phyloP scores from a whole-genome alignment of 2,329 filamentous ascomycete genomes.

The Fusarium sp. region DNA sequence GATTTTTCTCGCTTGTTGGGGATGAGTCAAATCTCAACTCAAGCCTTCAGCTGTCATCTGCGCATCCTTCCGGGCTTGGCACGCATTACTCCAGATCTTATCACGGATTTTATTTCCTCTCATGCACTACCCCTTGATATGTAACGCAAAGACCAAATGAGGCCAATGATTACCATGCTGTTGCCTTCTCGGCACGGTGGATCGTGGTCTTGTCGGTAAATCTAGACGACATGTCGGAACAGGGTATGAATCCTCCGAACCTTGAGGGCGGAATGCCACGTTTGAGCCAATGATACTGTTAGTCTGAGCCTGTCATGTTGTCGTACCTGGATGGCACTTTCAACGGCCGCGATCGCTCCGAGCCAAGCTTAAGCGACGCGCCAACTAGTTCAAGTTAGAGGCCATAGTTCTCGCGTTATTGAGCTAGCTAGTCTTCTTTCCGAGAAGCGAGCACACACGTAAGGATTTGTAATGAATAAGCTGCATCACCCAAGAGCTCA shows the following conservation, averaged over 20 bases:
- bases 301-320: slow-evolving; percentile 57
- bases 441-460: slow-evolving; percentile 35
- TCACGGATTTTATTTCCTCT: neutral
- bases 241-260: neutral
- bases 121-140: slow-evolving; percentile 62
- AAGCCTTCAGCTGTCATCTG: neutral
- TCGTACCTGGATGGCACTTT: slow-evolving; percentile 66
- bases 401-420: accelerated
- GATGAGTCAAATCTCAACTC: neutral
- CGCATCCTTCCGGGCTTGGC: neutral
- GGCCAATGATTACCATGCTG: slow-evolving; percentile 57
- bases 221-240: slow-evolving; percentile 11
- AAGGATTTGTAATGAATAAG: slow-evolving; percentile 50
- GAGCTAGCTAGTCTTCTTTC: neutral
- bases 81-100: neutral
- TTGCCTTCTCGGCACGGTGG: slow-evolving; percentile 57
- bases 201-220: slow-evolving; percentile 56
- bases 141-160: slow-evolving; percentile 48
- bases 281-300: slow-evolving; percentile 48
- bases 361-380: slow-evolving; percentile 67
- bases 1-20: neutral
- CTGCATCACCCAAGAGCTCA: slow-evolving; percentile 46
- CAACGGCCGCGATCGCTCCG: slow-evolving; percentile 69
- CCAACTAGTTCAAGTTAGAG: slow-evolving; percentile 56
- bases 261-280: slow-evolving; percentile 9